phyloP scores from a whole-genome alignment of 371 early-diverging fungal genomes.

The Umbelopsis sp. region DNA sequence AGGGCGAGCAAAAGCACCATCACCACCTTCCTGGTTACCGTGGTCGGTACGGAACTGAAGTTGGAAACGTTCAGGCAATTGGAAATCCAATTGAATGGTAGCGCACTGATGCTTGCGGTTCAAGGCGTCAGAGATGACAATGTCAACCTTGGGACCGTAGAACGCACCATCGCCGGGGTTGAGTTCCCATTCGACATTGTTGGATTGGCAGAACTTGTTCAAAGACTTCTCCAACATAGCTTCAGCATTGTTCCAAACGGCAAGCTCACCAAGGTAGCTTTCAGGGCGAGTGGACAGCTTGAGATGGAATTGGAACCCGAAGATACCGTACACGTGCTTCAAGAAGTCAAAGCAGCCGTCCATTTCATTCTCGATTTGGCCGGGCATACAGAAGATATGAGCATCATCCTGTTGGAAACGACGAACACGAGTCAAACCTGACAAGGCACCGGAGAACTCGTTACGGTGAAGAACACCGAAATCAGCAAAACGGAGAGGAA shows the following conservation, averaged over 20 bases:
- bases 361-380: constrained; percentile 80
- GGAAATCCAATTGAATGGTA: constrained; percentile 99
- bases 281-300: constrained; percentile 98
- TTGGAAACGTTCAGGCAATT: constrained; percentile 93
- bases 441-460: constrained; percentile 96
- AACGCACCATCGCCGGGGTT: constrained; percentile 99
- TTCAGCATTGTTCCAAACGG: constrained; percentile 97
- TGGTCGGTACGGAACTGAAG: constrained; percentile 83
- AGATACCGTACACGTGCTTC: constrained; percentile 85
- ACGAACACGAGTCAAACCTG: constrained; percentile 98
- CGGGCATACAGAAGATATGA: constrained; percentile 96
- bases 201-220: constrained; percentile 62
- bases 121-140: constrained; percentile 95
- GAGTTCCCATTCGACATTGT: constrained; percentile 78
- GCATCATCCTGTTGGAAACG: constrained; percentile 99
- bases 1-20: constrained; percentile 74
- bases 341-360: constrained; percentile 79
- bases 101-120: constrained; percentile 97
- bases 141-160: constrained; percentile 99
- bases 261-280: constrained; percentile 93
- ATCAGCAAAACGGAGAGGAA: constrained; percentile 98
- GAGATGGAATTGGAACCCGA: constrained; percentile 90
- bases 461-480: constrained; percentile 99
- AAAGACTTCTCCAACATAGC: constrained; percentile 81
- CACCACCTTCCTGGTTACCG: constrained; percentile 37